Conservation (phyloP, 2,329 filamentous ascomycete genomes). For the Pochonia chlamydosporia region DNA sequence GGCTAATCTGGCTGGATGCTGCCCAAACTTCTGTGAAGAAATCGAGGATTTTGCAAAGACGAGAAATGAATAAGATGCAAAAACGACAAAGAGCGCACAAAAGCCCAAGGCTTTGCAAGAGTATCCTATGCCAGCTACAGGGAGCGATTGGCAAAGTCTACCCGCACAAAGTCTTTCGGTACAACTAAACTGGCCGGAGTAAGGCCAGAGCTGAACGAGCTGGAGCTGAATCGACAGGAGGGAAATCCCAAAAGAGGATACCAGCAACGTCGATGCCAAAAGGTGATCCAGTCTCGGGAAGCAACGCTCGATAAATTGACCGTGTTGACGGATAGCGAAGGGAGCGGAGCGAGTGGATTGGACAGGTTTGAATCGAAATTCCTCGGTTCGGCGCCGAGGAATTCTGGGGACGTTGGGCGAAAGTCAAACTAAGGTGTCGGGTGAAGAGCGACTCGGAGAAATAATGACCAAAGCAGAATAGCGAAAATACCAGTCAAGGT, state of each 20-base stretch:
- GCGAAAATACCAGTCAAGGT: conserved; percentile 36
- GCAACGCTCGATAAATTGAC: conserved; percentile 25
- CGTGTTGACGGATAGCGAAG: conserved; percentile 14
- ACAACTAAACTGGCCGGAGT: not conserved
- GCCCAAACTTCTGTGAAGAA: not conserved
- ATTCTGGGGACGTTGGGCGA: conserved; percentile 25
- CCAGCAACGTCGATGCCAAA: conserved; percentile 11
- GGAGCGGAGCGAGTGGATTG: conserved; percentile 24
- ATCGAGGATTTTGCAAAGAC: not conserved
- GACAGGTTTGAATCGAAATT: conserved; percentile 29
- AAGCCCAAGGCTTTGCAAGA: no score
- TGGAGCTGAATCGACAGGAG: conserved; percentile 9
- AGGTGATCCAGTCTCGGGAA: conserved; percentile 26
- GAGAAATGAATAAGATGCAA: not conserved
- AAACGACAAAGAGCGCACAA: not conserved
- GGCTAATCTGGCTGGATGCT: not conserved
- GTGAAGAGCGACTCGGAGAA: conserved; percentile 4
- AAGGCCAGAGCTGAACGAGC: conserved; percentile 12
- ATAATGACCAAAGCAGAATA: conserved; percentile 12
- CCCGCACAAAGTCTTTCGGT: not conserved
- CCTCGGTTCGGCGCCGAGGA: conserved; percentile 37
- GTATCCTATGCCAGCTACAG: not conserved
- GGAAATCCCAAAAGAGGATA: conserved; percentile 3
- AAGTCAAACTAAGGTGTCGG: conserved; percentile 11
- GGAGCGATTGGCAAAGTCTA: conserved; percentile 1